These are phyloP conservation scores for Arbutus unedo DNA, from an alignment of 148 eudicot genomes.

Conservation along the genomic window DNA sequence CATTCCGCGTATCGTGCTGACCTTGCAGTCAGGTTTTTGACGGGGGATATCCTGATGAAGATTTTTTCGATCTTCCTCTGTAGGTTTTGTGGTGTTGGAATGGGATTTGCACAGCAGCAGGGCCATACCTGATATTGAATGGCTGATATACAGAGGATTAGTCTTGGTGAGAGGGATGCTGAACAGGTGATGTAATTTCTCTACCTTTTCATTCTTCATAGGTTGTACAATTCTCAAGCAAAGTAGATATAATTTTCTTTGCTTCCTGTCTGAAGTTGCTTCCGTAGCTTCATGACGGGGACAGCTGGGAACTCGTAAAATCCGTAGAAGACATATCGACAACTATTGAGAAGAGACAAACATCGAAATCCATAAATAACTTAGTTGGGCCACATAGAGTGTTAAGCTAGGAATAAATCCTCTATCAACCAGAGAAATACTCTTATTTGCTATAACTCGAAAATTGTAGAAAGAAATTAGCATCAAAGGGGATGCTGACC, in stretches of 20 bases:
- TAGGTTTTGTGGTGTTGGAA: conserved; percentile 1
- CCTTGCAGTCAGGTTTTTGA: background rate
- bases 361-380: background rate
- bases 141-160: conserved; percentile 26
- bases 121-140: conserved; percentile 22
- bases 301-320: background rate
- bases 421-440: background rate
- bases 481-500: background rate
- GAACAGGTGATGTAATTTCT: conserved; percentile 26
- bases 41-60: background rate
- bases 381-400: conserved; percentile 1
- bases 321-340: no score
- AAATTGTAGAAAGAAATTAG: background rate
- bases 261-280: background rate
- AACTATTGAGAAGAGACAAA: background rate
- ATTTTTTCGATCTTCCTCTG: conserved; percentile 6
- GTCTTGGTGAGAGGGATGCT: conserved; percentile 30
- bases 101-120: conserved; percentile 7
- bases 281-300: background rate
- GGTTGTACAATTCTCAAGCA: background rate
- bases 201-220: background rate
- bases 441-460: background rate
- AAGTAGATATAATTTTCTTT: background rate
- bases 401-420: background rate
- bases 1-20: background rate